These are phyloP conservation scores for Acidiella bohemica DNA, from an alignment of 495 filamentous ascomycete genomes.

Conservation along the genomic window DNA sequence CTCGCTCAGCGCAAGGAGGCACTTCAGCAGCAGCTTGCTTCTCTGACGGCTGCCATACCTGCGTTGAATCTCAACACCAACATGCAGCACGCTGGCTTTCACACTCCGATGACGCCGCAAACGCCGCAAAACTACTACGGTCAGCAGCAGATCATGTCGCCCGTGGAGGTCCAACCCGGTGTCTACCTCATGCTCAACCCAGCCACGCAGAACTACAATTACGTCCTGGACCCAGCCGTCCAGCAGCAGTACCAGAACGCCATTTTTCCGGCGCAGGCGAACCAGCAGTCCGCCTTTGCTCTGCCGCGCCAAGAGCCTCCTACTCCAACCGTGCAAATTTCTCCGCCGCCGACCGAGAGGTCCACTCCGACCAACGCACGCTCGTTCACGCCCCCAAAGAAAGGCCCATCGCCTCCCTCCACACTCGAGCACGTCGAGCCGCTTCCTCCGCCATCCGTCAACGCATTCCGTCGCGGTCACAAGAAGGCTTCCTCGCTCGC, in stretches of 20 bases:
- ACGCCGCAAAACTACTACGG: constrained; percentile 45
- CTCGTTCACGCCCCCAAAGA: constrained; percentile 58
- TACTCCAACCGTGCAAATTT: constrained; percentile 36
- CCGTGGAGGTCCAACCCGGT: constrained; percentile 56
- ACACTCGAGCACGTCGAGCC: constrained; percentile 43
- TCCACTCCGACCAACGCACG: constrained; percentile 38
- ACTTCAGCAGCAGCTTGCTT: constrained; percentile 48
- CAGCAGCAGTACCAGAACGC: constrained; percentile 32
- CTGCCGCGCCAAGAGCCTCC: constrained; percentile 28
- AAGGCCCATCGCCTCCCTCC: constrained; percentile 44
- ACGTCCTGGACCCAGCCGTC: constrained; percentile 47
- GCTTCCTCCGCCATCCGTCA: constrained; percentile 65
- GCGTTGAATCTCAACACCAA: constrained; percentile 44
- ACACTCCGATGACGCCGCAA: constrained; percentile 28
- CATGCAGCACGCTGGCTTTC: constrained; percentile 27
- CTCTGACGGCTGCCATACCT: constrained; percentile 37
- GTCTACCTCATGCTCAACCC: constrained; percentile 75
- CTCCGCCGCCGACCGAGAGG: constrained; percentile 15
- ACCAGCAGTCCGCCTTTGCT: constrained; percentile 17
- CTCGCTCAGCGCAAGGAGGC: constrained; percentile 80
- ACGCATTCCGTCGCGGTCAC: constrained; percentile 81
- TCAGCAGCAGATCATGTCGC: constrained; percentile 61
- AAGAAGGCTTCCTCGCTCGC: constrained; percentile 78
- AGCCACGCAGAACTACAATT: constrained; percentile 64
- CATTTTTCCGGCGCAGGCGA: constrained; percentile 26